phyloP scores from a whole-genome alignment of 192 early-diverging fungal genomes.

The Powellomyces hirtus region DNA sequence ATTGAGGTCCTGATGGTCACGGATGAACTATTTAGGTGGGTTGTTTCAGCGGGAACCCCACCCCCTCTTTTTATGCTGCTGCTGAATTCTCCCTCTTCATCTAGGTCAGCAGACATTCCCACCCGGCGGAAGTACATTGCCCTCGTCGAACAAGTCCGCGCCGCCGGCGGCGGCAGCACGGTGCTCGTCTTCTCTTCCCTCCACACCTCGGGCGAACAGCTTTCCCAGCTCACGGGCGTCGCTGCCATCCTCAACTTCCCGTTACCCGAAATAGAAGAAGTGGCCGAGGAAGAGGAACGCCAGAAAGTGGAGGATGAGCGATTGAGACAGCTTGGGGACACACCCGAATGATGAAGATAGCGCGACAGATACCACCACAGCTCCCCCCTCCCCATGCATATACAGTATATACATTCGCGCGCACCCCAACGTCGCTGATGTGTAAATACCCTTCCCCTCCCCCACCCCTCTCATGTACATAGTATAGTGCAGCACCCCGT shows the following conservation, averaged over 20 bases:
- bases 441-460: no score
- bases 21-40: slow-evolving; percentile 83
- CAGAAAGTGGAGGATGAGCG: background rate
- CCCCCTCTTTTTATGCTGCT: background rate
- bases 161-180: slow-evolving; percentile 57
- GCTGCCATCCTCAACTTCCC: slow-evolving; percentile 92
- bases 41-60: no score
- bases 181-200: slow-evolving; percentile 88
- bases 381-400: no score
- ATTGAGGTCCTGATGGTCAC: slow-evolving; percentile 88
- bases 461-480: no score
- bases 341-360: no score
- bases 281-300: background rate
- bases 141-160: slow-evolving; percentile 80
- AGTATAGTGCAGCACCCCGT: no score
- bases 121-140: slow-evolving; percentile 83
- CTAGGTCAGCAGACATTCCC: slow-evolving; percentile 76
- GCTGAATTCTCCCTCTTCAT: background rate
- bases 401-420: no score
- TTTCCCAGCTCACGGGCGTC: slow-evolving; percentile 91
- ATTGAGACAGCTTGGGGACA: no score
- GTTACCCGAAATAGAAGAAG: slow-evolving; percentile 62
- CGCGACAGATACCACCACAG: no score
- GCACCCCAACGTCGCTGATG: no score
- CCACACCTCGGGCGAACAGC: slow-evolving; percentile 94